Conservation (phyloP, 768 basidiomycete species). For the Leccinellum luteum region DNA sequence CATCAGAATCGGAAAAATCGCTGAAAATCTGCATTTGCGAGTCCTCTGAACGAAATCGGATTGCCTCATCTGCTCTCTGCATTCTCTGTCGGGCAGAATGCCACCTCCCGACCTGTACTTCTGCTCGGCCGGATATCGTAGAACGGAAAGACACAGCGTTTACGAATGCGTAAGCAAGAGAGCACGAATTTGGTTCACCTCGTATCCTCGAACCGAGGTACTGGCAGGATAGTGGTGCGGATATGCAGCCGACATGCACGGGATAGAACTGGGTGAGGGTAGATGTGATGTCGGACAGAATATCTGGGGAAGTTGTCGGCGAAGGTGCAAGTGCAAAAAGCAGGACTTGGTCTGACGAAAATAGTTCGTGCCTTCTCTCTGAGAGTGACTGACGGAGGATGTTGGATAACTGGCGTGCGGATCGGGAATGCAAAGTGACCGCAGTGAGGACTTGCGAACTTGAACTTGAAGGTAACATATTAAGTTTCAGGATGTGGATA, state of each 20-base stretch:
- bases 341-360: slow-evolving; percentile 2
- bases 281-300: slow-evolving; percentile 39
- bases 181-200: slow-evolving; percentile 44
- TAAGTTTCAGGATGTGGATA: not conserved
- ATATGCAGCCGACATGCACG: slow-evolving; percentile 59
- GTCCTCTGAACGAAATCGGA: not conserved
- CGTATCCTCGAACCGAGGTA: slow-evolving; percentile 1
- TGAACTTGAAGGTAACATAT: not conserved
- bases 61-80: not conserved
- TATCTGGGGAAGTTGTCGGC: slow-evolving; percentile 15
- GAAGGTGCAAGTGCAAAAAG: slow-evolving; percentile 30
- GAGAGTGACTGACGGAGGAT: slow-evolving; percentile 6
- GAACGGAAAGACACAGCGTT: slow-evolving; percentile 57
- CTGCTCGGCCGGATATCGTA: slow-evolving; percentile 53
- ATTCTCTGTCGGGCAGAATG: slow-evolving; percentile 47
- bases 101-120: slow-evolving; percentile 70
- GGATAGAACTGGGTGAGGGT: slow-evolving; percentile 39
- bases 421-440: slow-evolving; percentile 15
- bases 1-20: slow-evolving; percentile 1
- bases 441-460: slow-evolving; percentile 11
- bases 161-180: slow-evolving; percentile 51
- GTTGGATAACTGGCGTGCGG: slow-evolving; percentile 18
- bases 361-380: not conserved
- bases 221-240: slow-evolving; percentile 43
- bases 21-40: slow-evolving; percentile 2